Percentiles rank a stretch among this genome's conserved stretches.
Conservation (phyloP, 2,329 filamentous ascomycete species). For the Davidsoniella virescens region DNA sequence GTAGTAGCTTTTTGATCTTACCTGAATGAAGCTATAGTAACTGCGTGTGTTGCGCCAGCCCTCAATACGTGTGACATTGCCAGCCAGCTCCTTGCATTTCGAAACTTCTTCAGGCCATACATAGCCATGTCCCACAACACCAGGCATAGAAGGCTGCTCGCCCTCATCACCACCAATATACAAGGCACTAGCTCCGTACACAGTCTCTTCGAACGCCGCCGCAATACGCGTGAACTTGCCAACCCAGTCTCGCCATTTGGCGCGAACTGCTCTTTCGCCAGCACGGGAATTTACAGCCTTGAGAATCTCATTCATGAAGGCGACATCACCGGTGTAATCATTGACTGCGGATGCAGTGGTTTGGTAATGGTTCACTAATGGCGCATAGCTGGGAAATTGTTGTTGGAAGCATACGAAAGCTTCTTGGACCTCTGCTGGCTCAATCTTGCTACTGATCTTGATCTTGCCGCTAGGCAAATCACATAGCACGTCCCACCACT, state of each 20-base stretch:
- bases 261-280: conserved; percentile 75
- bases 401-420: conserved; percentile 79
- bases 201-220: conserved; percentile 85
- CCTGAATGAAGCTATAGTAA: conserved; percentile 91
- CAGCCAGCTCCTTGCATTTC: conserved; percentile 73
- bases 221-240: conserved; percentile 82
- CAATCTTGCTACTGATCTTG: conserved; percentile 83
- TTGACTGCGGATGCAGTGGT: conserved; percentile 25
- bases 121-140: conserved; percentile 67
- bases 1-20: conserved; percentile 17
- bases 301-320: conserved; percentile 77
- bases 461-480: conserved; percentile 83
- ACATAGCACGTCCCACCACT: conserved; percentile 97
- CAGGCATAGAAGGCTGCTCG: conserved; percentile 40
- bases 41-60: conserved; percentile 92
- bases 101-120: conserved; percentile 78
- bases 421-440: conserved; percentile 65
- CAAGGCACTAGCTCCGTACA: conserved; percentile 83
- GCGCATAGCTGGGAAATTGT: conserved; percentile 45
- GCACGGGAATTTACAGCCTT: conserved; percentile 71
- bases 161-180: conserved; percentile 67
- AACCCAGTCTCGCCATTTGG: conserved; percentile 93
- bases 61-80: conserved; percentile 84
- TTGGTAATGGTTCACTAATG: conserved; percentile 24
- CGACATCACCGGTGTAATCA: conserved; percentile 71